These are phyloP conservation scores for Chytriomyces sp. DNA, from an alignment of 192 early-diverging fungal genomes.

Conservation along the genomic window DNA sequence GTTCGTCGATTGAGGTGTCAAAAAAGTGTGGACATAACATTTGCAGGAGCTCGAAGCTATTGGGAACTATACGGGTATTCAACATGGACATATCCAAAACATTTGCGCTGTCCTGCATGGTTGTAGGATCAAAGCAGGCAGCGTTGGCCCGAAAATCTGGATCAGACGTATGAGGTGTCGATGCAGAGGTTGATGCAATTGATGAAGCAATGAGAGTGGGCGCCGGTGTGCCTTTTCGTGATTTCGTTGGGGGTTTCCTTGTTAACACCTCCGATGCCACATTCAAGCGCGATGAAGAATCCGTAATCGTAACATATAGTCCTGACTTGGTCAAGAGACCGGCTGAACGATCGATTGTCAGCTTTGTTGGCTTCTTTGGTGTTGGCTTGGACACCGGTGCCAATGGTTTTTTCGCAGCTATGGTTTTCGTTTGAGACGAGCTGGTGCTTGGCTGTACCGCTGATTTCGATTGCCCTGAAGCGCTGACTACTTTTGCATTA, in stretches of 20 bases:
- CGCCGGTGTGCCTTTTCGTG: not conserved
- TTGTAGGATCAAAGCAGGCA: too few relatives aligned
- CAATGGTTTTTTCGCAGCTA: not conserved
- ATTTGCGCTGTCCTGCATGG: too few relatives aligned
- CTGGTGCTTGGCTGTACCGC: not conserved
- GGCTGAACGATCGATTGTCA: not conserved
- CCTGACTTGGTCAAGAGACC: slow-evolving; percentile 22
- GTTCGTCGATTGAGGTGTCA: not conserved
- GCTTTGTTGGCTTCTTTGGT: not conserved
- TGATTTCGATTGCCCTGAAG: not conserved
- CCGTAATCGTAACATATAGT: slow-evolving; percentile 25
- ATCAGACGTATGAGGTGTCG: not conserved
- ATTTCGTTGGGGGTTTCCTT: not conserved
- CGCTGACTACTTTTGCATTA: not conserved
- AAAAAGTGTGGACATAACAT: not conserved
- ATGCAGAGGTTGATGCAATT: not conserved
- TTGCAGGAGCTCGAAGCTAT: not conserved
- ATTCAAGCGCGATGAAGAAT: slow-evolving; percentile 1
- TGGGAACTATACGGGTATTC: not conserved
- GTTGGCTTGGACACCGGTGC: not conserved
- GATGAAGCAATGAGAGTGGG: not conserved
- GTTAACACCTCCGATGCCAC: not conserved
- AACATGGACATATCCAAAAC: not conserved
- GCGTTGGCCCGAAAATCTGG: not conserved
- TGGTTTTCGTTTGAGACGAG: not conserved